These are phyloP conservation scores for Tuber umbilicatum DNA, from an alignment of 495 filamentous ascomycete genomes.

Conservation along the genomic window DNA sequence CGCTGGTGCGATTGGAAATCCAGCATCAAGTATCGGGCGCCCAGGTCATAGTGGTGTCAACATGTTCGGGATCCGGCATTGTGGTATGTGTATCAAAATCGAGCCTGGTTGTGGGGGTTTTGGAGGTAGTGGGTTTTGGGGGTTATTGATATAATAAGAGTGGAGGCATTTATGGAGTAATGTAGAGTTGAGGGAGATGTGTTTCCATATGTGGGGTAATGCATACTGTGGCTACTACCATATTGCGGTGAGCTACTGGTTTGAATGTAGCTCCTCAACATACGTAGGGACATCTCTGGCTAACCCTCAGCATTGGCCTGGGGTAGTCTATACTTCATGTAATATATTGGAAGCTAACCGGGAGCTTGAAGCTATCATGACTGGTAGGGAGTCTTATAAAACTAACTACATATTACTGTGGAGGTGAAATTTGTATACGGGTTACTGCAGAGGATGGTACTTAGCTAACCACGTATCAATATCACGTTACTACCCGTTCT, in stretches of 20 bases:
- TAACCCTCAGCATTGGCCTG: neutral
- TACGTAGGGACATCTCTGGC: neutral
- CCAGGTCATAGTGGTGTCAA: neutral
- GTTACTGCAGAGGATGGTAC: neutral
- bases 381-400: neutral
- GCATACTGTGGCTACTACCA: neutral
- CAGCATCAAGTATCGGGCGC: neutral
- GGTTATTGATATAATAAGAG: neutral
- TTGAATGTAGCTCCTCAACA: neutral
- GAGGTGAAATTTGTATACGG: neutral
- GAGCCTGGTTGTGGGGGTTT: neutral
- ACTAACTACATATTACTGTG: neutral
- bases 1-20: neutral
- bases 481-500: neutral
- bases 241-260: neutral
- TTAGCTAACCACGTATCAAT: neutral
- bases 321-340: neutral
- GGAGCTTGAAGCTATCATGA: neutral
- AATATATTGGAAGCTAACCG: neutral
- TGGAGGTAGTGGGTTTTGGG: neutral
- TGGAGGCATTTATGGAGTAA: neutral
- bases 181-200: neutral
- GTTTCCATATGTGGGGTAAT: neutral
- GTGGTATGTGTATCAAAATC: constrained; percentile 1
- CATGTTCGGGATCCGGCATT: neutral